Evolutionary conservation across 768 basidiomycete genomes (phyloP).

Genomic region (Podaxis sp.): DNA sequence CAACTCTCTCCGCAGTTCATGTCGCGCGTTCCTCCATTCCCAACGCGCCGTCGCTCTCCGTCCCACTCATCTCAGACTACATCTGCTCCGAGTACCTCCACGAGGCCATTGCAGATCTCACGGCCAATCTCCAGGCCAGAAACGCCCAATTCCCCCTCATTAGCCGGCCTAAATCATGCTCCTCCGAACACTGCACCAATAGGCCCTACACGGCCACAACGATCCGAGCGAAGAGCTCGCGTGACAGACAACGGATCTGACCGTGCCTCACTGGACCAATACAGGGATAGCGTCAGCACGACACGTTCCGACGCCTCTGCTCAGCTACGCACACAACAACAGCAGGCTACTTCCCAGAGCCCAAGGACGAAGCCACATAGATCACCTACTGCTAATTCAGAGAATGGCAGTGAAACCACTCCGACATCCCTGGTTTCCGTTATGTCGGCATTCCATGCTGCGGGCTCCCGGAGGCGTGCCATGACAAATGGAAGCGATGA

Average conservation of each 20-base stretch:
- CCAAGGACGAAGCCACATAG: constrained; percentile 20
- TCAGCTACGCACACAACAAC: constrained; percentile 15
- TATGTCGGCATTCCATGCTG: constrained; percentile 69
- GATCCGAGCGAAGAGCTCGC: constrained; percentile 63
- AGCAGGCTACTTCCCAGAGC: constrained; percentile 15
- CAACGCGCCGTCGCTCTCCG: constrained; percentile 51
- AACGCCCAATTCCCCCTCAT: constrained; percentile 42
- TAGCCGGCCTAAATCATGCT: constrained; percentile 21
- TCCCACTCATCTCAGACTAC: constrained; percentile 40
- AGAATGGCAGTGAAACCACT: constrained; percentile 35
- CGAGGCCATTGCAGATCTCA: constrained; percentile 60
- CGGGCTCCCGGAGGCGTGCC: constrained; percentile 55
- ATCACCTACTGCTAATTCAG: constrained; percentile 31
- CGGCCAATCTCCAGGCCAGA: constrained; percentile 53
- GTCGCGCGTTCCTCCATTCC: constrained; percentile 60
- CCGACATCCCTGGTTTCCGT: constrained; percentile 52
- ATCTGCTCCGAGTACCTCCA: constrained; percentile 36
- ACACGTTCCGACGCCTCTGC: constrained; percentile 43
- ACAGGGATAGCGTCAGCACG: constrained; percentile 53
- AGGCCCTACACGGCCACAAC: constrained; percentile 62
- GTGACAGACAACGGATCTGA: constrained; percentile 49
- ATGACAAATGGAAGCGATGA: constrained; percentile 53
- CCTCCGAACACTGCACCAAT: constrained; percentile 40
- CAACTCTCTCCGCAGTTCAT: constrained; percentile 28
- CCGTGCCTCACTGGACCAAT: constrained; percentile 39